Evolutionary conservation across 371 early-diverging fungal species (phyloP).

Genomic region (Zopfochytrium polystomum): DNA sequence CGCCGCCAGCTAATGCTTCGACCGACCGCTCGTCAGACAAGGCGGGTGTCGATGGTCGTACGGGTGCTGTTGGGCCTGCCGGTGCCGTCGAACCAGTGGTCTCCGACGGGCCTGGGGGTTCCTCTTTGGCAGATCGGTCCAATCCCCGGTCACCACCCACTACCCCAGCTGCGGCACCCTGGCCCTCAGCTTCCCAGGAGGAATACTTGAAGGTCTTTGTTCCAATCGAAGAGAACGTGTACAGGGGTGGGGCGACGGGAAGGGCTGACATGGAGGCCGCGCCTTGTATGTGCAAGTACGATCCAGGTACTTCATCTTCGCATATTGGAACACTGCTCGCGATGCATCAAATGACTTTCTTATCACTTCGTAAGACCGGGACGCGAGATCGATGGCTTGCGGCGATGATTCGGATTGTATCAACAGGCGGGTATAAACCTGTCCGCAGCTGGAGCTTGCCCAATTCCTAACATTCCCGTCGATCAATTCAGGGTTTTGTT

Average conservation of each 20-base stretch:
- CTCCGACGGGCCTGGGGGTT: no score
- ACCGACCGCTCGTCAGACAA: no score
- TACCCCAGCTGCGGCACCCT: no score
- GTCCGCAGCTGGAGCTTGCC: not conserved
- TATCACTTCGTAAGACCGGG: not conserved
- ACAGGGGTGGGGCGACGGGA: conserved; percentile 67
- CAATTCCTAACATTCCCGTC: not conserved
- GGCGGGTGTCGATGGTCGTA: no score
- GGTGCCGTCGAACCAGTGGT: no score
- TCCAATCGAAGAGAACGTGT: conserved; percentile 65
- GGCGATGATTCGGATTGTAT: conserved; percentile 86
- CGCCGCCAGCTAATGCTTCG: no score
- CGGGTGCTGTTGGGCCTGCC: no score
- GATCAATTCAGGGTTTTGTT: conserved; percentile 67
- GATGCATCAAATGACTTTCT: not conserved
- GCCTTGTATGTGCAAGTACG: conserved; percentile 78
- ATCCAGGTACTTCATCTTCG: conserved; percentile 48
- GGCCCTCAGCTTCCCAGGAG: no score
- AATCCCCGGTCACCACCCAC: no score
- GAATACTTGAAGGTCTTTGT: conserved; percentile 38
- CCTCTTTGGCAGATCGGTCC: no score
- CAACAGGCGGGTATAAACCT: conserved; percentile 51
- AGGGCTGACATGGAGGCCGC: conserved; percentile 70
- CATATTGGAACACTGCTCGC: not conserved
- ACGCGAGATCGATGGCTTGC: conserved; percentile 60